These are phyloP conservation scores for Diutina scorzettiae DNA, from an alignment of 1,139 yeast genomes.

Conservation along the genomic window DNA sequence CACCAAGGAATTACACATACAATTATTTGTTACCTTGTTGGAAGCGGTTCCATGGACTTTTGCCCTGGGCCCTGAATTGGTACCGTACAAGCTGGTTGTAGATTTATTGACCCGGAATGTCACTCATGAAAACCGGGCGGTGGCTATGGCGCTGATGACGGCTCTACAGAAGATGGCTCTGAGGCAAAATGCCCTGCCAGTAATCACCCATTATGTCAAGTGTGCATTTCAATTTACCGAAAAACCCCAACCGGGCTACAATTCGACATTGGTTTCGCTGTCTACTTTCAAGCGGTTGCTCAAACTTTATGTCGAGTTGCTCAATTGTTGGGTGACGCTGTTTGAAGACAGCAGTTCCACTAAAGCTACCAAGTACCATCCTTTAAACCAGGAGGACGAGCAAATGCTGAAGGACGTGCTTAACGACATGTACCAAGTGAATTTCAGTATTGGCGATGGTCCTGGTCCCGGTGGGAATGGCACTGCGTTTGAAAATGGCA, in stretches of 20 bases:
- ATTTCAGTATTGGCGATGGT: slow-evolving; percentile 25
- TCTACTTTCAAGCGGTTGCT: slow-evolving; percentile 48
- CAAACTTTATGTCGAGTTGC: slow-evolving; percentile 62
- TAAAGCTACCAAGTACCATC: neutral
- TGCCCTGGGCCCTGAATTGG: slow-evolving; percentile 22
- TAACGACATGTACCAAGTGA: slow-evolving; percentile 33
- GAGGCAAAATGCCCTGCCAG: slow-evolving; percentile 56
- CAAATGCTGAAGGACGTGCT: slow-evolving; percentile 29
- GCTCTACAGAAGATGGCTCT: slow-evolving; percentile 59
- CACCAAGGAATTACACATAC: slow-evolving; percentile 32
- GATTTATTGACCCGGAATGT: slow-evolving; percentile 71
- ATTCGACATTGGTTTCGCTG: slow-evolving; percentile 44
- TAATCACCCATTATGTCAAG: slow-evolving; percentile 67
- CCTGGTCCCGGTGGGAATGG: slow-evolving; percentile 11
- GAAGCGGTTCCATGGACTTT: slow-evolving; percentile 63
- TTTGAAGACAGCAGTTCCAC: slow-evolving; percentile 16
- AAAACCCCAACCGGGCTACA: slow-evolving; percentile 33
- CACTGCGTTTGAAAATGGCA: slow-evolving; percentile 14
- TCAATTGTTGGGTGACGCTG: slow-evolving; percentile 71
- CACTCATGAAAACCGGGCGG: slow-evolving; percentile 49
- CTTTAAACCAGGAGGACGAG: slow-evolving; percentile 15
- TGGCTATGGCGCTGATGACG: slow-evolving; percentile 50
- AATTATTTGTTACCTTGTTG: slow-evolving; percentile 57
- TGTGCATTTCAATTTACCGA: slow-evolving; percentile 75
- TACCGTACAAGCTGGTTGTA: slow-evolving; percentile 48